A percentile compares a stretch with the other conserved stretches of the same genome.
phyloP scores from a whole-genome alignment of 2,329 filamentous ascomycete genomes.

The Trichoderma lentiforme region DNA sequence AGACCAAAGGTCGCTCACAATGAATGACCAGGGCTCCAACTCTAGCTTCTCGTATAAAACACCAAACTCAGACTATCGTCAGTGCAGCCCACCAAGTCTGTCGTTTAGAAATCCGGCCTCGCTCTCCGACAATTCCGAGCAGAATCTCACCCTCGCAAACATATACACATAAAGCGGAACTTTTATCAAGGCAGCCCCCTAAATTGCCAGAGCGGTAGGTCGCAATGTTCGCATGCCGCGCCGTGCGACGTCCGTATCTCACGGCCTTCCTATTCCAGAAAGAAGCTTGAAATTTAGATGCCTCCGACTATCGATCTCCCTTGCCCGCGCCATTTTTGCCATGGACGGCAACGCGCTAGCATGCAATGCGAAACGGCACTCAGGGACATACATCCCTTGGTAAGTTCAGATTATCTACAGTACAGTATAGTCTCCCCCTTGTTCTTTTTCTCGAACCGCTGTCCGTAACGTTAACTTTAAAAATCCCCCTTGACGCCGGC shows the following conservation, averaged over 20 bases:
- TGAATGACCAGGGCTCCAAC: background rate
- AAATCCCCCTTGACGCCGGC: background rate
- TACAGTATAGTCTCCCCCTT: background rate
- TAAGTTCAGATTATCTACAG: background rate
- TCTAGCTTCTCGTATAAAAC: background rate
- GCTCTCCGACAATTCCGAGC: background rate
- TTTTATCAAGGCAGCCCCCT: background rate
- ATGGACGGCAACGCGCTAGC: background rate
- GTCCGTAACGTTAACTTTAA: slow-evolving; percentile 13
- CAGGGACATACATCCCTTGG: background rate
- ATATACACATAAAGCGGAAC: background rate
- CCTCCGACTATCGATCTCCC: background rate
- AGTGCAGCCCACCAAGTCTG: background rate
- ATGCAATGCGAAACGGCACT: background rate
- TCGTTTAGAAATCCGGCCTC: background rate
- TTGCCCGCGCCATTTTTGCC: background rate
- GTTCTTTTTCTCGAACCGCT: background rate
- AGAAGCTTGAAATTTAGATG: slow-evolving; percentile 4
- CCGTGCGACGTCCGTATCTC: background rate
- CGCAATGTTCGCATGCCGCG: background rate
- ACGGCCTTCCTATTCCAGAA: slow-evolving; percentile 12
- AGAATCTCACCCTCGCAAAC: background rate
- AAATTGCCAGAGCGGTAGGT: background rate
- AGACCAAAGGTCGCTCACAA: background rate
- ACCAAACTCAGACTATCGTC: background rate